phyloP scores from a whole-genome alignment of 352 stramenopile genomes.

The Phytophthora vignae region DNA sequence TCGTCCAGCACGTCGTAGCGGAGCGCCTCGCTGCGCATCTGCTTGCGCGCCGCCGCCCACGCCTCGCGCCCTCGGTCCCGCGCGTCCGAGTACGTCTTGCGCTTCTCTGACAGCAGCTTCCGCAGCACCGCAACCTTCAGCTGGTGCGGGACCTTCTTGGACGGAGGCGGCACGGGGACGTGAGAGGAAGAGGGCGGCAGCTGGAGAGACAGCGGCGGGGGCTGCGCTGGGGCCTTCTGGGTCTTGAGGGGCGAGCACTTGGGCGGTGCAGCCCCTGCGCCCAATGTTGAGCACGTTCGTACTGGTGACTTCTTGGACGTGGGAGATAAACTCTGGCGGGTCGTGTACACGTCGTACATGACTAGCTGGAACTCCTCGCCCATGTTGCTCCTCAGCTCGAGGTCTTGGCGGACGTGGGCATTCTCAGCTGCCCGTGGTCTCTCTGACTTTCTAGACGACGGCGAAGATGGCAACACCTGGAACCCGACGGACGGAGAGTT shows the following conservation, averaged over 20 bases:
- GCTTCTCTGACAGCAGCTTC: constrained; percentile 69
- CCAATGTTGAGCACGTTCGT: neutral
- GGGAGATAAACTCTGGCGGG: constrained; percentile 25
- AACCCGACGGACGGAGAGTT: constrained; percentile 11
- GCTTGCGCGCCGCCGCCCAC: constrained; percentile 56
- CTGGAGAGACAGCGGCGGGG: neutral
- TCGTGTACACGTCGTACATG: constrained; percentile 69
- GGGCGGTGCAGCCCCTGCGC: neutral
- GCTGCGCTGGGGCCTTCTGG: neutral
- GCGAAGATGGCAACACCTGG: constrained; percentile 4
- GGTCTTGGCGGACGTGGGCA: constrained; percentile 27
- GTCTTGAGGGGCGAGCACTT: constrained; percentile 6
- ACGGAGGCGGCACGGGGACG: constrained; percentile 15
- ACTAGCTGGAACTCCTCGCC: constrained; percentile 63
- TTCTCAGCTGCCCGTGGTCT: constrained; percentile 12
- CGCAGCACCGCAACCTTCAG: constrained; percentile 64
- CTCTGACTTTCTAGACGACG: constrained; percentile 6
- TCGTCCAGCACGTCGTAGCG: constrained; percentile 80
- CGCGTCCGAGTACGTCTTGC: constrained; percentile 56
- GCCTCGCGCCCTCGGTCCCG: constrained; percentile 48
- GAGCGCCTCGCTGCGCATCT: constrained; percentile 66
- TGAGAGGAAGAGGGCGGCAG: constrained; percentile 3
- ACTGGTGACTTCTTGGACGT: constrained; percentile 13
- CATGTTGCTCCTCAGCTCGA: constrained; percentile 52
- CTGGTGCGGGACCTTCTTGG: constrained; percentile 60